A percentile compares a stretch with the other conserved stretches of the same genome.
These are phyloP conservation scores for Aspergillus novofumigatus DNA, from an alignment of 2,329 filamentous ascomycete genomes.

Conservation along the genomic window DNA sequence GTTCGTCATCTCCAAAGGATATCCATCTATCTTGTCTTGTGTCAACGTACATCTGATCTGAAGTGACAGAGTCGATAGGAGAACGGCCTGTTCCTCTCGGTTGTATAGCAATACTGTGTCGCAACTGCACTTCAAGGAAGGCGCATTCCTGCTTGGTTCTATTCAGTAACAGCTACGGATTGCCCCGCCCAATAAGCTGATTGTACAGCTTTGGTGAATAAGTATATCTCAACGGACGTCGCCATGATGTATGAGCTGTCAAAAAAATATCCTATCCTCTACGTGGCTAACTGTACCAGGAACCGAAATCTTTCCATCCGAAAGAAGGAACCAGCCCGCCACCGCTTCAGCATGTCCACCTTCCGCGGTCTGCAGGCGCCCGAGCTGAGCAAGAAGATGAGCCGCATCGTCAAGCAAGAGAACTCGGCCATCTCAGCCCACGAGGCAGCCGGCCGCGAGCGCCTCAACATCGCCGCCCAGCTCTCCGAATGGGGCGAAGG, in stretches of 20 bases:
- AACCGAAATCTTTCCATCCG: conserved; percentile 42
- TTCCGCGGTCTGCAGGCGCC: conserved; percentile 81
- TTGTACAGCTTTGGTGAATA: background rate
- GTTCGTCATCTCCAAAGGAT: background rate
- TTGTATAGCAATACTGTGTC: background rate
- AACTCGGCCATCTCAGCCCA: conserved; percentile 83
- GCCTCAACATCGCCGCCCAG: conserved; percentile 78
- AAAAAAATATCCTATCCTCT: background rate
- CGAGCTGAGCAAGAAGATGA: conserved; percentile 83
- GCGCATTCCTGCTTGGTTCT: conserved; percentile 5
- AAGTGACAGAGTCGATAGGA: background rate
- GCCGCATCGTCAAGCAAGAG: conserved; percentile 89
- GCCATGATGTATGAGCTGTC: background rate
- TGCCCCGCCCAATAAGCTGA: background rate
- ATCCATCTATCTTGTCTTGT: background rate
- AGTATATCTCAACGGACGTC: background rate
- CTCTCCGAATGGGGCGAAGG: conserved; percentile 95
- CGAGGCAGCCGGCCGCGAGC: conserved; percentile 79
- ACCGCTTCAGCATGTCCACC: conserved; percentile 80
- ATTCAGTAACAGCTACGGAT: background rate
- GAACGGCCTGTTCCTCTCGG: background rate
- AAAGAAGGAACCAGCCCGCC: conserved; percentile 36
- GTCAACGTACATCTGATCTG: background rate
- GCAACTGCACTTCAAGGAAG: conserved; percentile 8
- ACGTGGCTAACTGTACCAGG: conserved; percentile 23